Evolutionary conservation across 2,329 filamentous ascomycete genomes (phyloP).

Genomic region (Claviceps cyperi): DNA sequence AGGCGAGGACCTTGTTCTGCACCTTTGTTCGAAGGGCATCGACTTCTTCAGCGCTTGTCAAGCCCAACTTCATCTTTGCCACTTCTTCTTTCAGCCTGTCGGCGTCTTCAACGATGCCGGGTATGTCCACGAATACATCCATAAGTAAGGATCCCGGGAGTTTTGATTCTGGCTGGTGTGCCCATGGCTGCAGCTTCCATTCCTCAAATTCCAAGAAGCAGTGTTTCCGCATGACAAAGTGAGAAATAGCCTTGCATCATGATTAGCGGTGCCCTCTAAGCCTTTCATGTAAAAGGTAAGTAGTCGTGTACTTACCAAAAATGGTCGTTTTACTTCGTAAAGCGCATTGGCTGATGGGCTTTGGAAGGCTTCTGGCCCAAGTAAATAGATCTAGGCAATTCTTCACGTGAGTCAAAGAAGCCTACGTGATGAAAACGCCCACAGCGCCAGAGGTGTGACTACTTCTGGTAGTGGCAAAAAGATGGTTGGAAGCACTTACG

Average conservation of each 20-base stretch:
- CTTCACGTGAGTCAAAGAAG: too few relatives aligned
- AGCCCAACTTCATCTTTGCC: neutral
- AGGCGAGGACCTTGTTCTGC: constrained; percentile 1
- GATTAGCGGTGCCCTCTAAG: neutral
- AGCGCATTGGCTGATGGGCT: constrained; percentile 3
- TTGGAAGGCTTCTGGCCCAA: constrained; percentile 5
- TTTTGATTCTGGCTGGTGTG: neutral
- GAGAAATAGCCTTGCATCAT: constrained; percentile 1
- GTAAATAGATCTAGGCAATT: constrained; percentile 1
- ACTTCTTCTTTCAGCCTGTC: constrained; percentile 2
- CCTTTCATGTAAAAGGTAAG: neutral
- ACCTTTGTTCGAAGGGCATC: neutral
- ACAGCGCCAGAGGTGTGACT: too few relatives aligned
- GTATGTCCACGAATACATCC: constrained; percentile 6
- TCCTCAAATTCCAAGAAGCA: constrained; percentile 4
- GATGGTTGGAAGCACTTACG: neutral
- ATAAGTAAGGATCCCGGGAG: constrained; percentile 5
- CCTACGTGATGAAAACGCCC: too few relatives aligned
- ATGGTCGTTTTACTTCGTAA: constrained; percentile 5
- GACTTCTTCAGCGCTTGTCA: neutral
- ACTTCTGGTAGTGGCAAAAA: too few relatives aligned
- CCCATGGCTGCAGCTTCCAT: constrained; percentile 5
- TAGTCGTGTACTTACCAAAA: neutral
- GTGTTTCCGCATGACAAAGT: constrained; percentile 5
- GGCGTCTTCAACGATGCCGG: constrained; percentile 4